phyloP scores from a whole-genome alignment of 345 rosid species.

The Pistacia vera region DNA sequence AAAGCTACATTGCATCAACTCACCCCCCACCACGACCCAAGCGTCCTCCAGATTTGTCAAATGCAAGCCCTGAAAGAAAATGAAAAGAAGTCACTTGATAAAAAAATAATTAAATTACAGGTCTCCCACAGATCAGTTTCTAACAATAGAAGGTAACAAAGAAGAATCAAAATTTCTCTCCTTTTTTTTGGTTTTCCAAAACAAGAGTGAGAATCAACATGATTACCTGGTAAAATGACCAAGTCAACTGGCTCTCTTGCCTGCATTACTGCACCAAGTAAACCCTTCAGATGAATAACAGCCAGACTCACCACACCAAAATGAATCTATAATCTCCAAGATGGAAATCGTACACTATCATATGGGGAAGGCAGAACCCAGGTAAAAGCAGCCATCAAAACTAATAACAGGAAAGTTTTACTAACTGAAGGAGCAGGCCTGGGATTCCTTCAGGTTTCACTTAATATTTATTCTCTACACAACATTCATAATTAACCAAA shows the following conservation, averaged over 20 bases:
- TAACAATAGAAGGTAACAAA: background rate
- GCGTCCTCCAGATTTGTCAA: slow-evolving; percentile 55
- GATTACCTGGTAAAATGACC: slow-evolving; percentile 44
- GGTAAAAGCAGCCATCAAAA: background rate
- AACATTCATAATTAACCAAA: background rate
- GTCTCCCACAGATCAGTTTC: background rate
- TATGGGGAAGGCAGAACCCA: background rate
- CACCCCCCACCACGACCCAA: slow-evolving; percentile 61
- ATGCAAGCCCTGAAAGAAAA: slow-evolving; percentile 47
- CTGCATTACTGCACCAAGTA: slow-evolving; percentile 42
- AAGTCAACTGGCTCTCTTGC: slow-evolving; percentile 45
- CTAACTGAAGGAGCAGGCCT: background rate
- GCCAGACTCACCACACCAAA: background rate
- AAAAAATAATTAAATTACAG: background rate
- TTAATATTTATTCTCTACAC: slow-evolving; percentile 1
- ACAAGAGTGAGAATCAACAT: background rate
- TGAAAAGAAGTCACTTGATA: background rate
- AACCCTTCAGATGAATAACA: background rate
- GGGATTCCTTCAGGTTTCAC: background rate
- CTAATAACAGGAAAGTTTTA: background rate
- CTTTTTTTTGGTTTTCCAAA: background rate
- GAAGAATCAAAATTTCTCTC: no score
- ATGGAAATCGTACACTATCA: background rate
- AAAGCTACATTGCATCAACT: background rate
- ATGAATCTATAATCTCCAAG: slow-evolving; percentile 5